Conservation (phyloP, 148 eudicot species). For the Rhododendron vialii region DNA sequence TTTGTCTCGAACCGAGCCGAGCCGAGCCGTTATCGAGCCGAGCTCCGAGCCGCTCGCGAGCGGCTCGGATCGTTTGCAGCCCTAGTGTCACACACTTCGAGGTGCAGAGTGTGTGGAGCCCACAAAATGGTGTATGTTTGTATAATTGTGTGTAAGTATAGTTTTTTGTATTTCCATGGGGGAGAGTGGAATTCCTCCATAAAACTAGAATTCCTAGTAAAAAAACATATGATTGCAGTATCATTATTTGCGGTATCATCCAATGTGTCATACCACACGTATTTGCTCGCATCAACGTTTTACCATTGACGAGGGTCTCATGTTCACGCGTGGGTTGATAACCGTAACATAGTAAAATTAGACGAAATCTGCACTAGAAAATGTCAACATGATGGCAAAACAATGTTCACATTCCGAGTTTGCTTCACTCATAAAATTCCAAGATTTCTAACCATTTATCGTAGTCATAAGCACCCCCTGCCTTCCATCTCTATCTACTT, state of each 20-base stretch:
- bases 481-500: not conserved
- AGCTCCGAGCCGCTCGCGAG: no score
- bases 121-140: not conserved
- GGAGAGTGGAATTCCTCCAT: not conserved
- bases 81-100: not conserved
- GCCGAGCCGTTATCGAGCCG: no score
- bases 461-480: not conserved
- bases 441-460: not conserved
- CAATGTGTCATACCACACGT: no score
- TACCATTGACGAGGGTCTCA: not conserved
- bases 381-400: not conserved
- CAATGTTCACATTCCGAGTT: not conserved
- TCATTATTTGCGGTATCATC: not conserved
- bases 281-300: not conserved
- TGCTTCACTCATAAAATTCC: not conserved
- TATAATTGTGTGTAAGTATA: no score
- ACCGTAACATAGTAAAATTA: not conserved
- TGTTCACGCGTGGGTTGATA: not conserved
- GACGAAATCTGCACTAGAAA: not conserved
- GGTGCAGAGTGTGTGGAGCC: not conserved
- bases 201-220: not conserved
- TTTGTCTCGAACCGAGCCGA: no score
- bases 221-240: no score
- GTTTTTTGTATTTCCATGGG: no score
- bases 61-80: no score